Evolutionary conservation across 2,329 filamentous ascomycete species (phyloP).

Genomic region (Alternaria sp.): DNA sequence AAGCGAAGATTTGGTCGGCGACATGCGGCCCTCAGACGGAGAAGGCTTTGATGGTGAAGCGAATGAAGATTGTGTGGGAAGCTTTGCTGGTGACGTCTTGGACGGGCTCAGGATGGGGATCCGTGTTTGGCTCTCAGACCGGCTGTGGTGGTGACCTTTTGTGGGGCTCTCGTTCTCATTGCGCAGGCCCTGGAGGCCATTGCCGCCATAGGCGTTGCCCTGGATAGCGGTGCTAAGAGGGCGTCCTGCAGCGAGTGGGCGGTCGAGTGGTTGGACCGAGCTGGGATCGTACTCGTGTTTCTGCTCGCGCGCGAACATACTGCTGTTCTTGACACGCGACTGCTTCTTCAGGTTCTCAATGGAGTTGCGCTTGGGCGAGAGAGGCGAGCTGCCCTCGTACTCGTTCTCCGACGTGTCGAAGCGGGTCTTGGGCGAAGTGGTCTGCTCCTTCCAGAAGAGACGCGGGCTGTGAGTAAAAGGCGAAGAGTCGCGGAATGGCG

Average conservation of each 20-base stretch:
- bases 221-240: constrained; percentile 69
- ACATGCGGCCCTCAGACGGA: constrained; percentile 60
- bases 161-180: constrained; percentile 36
- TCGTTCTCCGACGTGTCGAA: constrained; percentile 72
- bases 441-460: constrained; percentile 85
- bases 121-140: constrained; percentile 66
- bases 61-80: constrained; percentile 62
- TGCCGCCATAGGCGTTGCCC: constrained; percentile 72
- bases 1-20: constrained; percentile 89
- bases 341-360: constrained; percentile 95
- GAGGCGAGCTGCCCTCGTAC: constrained; percentile 64
- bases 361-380: constrained; percentile 81
- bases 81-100: constrained; percentile 64
- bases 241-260: constrained; percentile 73
- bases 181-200: constrained; percentile 59
- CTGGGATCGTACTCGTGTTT: constrained; percentile 92
- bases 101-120: constrained; percentile 67
- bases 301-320: constrained; percentile 91
- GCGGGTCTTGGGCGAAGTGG: constrained; percentile 67
- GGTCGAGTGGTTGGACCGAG: constrained; percentile 78
- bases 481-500: constrained; percentile 80
- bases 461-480: constrained; percentile 79
- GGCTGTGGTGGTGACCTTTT: constrained; percentile 51
- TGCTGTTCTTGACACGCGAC: constrained; percentile 97
- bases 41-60: constrained; percentile 35